A percentile compares a stretch with the other conserved stretches of the same genome.
phyloP scores from a whole-genome alignment of 495 filamentous ascomycete species.

The Penicillium angulare region DNA sequence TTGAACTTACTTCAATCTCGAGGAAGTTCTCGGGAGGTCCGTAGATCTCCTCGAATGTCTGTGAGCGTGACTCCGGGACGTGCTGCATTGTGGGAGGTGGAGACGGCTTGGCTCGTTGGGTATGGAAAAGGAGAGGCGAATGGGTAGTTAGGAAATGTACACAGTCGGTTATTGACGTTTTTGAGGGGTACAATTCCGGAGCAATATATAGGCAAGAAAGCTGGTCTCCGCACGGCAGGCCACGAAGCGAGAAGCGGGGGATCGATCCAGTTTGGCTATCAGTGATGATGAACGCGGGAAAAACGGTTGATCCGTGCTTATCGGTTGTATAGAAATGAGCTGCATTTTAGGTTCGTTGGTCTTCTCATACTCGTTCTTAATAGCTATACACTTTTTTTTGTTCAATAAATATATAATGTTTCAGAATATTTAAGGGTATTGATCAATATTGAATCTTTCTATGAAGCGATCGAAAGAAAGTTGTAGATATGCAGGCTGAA shows the following conservation, averaged over 20 bases:
- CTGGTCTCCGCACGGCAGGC: conserved; percentile 7
- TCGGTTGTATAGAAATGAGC: neutral
- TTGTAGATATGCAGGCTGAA: too few relatives aligned
- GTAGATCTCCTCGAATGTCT: conserved; percentile 99
- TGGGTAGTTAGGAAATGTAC: neutral
- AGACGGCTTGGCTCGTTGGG: neutral
- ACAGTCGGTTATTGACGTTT: neutral
- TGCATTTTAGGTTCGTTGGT: too few relatives aligned
- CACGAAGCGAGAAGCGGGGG: conserved; percentile 11
- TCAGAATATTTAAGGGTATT: too few relatives aligned
- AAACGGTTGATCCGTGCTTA: conserved; percentile 12
- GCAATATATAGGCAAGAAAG: neutral
- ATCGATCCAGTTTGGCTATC: neutral
- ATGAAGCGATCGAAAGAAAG: too few relatives aligned
- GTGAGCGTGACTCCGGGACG: conserved; percentile 79
- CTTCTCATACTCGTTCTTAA: too few relatives aligned
- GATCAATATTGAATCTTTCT: too few relatives aligned
- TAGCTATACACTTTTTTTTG: too few relatives aligned
- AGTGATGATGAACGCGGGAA: conserved; percentile 2
- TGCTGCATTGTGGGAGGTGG: conserved; percentile 65
- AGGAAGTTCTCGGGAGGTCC: conserved; percentile 98
- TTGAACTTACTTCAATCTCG: conserved; percentile 89
- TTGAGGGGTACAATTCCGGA: neutral
- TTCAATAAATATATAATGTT: too few relatives aligned
- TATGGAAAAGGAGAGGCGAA: neutral